Base-by-base conservation (phyloP, 2,329 filamentous ascomycete species). In the Trichoderma endophyticum region DNA sequence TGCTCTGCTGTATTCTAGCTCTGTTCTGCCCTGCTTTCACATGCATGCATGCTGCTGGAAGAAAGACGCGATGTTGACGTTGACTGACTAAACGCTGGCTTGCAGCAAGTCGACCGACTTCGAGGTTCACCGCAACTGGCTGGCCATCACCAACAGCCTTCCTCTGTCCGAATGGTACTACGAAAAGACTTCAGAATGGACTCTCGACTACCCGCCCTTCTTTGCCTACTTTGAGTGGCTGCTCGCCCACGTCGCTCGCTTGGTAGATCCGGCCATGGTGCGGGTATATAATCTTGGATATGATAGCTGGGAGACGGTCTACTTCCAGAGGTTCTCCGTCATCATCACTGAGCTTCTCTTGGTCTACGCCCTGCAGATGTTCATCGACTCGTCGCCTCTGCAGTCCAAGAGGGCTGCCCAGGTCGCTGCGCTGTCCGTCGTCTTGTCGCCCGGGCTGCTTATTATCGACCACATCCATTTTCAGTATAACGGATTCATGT, bases 401-500 rank as follows among this genome's bases (percentile, higher is more conserved):
- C 80, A 82, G 8, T 88, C 89, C n/a, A 94, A 90, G 78, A 90
- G 90, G 59, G 90, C 93, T 62, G 92, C 94, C 12, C 94, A 98
- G 79, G 93, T 93, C 28, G 93, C 92, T 61, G 94, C 95, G 28
- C 86, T 98, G 71, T 98, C 95, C 1, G 91, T 99, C 72, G 85
- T 98, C 4, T 88, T 98, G 14, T 98, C 95, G 0, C 96, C 96
- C 0, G 96, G 95, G 2, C 88, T 99, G 43, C 86, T 99, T 73
- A 97, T 99, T 80, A 98, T 99, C 81, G 96, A 99, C 79, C 96
- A 99, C 81, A 95, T 98, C 75, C 95, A 98, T 81, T 99, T 99
- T 81, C 96, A 99, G 85, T 99, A 99, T 85, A 99, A 99, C 84
- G 95, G 96, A 54, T 94, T 95, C 83, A 90, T 99, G 83, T 99